Conservation (phyloP, 2,329 filamentous ascomycete species). For the Amauroascus niger region DNA sequence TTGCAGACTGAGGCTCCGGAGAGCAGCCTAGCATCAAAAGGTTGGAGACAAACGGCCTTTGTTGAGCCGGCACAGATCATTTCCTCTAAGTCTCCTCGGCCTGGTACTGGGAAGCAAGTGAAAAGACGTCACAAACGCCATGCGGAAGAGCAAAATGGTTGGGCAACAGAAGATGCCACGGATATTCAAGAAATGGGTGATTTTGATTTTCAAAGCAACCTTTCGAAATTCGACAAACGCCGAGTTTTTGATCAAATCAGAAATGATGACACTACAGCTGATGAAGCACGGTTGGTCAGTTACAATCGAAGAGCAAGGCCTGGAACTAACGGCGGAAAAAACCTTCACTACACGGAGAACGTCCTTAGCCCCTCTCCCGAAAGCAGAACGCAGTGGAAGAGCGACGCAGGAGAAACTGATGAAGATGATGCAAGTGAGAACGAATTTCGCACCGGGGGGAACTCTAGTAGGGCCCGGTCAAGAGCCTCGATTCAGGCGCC, state of each 20-base stretch:
- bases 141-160: constrained; percentile 61
- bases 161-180: constrained; percentile 92
- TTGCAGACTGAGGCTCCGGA: constrained; percentile 21
- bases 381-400: constrained; percentile 52
- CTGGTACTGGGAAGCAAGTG: constrained; percentile 37
- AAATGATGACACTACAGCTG: constrained; percentile 78
- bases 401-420: constrained; percentile 58
- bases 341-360: constrained; percentile 83
- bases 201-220: constrained; percentile 81
- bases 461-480: constrained; percentile 36
- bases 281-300: constrained; percentile 78
- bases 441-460: constrained; percentile 39
- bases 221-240: constrained; percentile 92
- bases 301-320: constrained; percentile 64
- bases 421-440: constrained; percentile 32
- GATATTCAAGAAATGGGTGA: constrained; percentile 89
- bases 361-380: constrained; percentile 58
- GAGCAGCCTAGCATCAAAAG: constrained; percentile 45
- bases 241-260: constrained; percentile 85
- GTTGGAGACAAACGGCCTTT: constrained; percentile 59
- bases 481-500: constrained; percentile 30
- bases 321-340: constrained; percentile 72
- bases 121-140: constrained; percentile 37
- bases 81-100: constrained; percentile 27
- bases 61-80: constrained; percentile 46